These are phyloP conservation scores for Marvania coccoides DNA, from an alignment of 139 green algal species.

Conservation along the genomic window DNA sequence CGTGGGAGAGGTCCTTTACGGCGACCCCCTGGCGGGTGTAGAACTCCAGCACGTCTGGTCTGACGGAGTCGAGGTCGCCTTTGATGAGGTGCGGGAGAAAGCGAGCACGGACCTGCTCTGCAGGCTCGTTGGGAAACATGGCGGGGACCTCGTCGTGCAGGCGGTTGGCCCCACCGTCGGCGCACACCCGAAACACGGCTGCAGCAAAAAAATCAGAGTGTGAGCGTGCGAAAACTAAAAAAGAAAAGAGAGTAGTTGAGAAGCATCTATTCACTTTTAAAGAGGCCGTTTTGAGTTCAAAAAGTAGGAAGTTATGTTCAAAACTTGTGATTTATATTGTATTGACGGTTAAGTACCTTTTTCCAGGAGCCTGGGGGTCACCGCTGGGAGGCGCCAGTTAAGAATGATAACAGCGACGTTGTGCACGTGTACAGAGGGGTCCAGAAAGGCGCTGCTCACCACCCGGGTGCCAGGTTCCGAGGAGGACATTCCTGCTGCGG, in stretches of 20 bases:
- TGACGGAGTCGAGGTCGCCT: conserved; percentile 83
- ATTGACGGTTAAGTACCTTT: neutral
- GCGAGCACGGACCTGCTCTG: conserved; percentile 1
- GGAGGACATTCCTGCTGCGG: too few relatives aligned
- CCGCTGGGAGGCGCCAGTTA: conserved; percentile 17
- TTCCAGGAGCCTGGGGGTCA: conserved; percentile 6
- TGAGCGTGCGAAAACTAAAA: neutral
- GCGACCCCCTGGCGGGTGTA: conserved; percentile 30
- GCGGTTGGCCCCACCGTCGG: conserved; percentile 87
- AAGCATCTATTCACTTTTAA: neutral
- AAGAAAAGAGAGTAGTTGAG: neutral
- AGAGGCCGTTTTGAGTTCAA: neutral
- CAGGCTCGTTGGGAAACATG: conserved; percentile 1
- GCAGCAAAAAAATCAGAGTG: too few relatives aligned
- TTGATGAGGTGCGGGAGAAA: conserved; percentile 64
- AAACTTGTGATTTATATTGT: neutral
- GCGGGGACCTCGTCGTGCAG: conserved; percentile 71
- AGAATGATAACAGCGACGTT: conserved; percentile 16
- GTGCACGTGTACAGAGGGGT: neutral
- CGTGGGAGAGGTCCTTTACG: conserved; percentile 60
- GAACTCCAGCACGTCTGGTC: conserved; percentile 50
- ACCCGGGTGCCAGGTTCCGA: too few relatives aligned
- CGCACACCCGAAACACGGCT: conserved; percentile 65
- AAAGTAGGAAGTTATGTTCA: too few relatives aligned
- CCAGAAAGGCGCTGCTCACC: conserved; percentile 12